Conservation (phyloP, 2,329 filamentous ascomycete species). For the Exutisphaerella laricina region DNA sequence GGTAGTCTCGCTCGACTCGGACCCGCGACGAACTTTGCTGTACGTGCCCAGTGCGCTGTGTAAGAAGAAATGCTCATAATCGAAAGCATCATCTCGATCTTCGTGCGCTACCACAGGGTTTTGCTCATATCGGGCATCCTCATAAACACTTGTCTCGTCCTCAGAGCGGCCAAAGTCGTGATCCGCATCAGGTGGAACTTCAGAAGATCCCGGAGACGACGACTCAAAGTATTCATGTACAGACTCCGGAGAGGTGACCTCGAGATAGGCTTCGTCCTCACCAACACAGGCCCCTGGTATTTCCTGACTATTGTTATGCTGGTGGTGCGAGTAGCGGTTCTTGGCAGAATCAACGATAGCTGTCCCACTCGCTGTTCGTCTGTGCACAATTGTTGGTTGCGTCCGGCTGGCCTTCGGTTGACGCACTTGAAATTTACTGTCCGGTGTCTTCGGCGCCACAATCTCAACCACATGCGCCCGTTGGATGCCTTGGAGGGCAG, state of each 20-base stretch:
- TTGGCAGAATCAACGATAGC: slow-evolving; percentile 22
- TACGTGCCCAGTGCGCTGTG: slow-evolving; percentile 85
- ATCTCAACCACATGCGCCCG: slow-evolving; percentile 15
- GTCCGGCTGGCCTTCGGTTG: slow-evolving; percentile 2
- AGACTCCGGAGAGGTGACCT: slow-evolving; percentile 12
- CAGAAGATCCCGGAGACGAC: slow-evolving; percentile 23
- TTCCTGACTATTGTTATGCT: slow-evolving; percentile 14
- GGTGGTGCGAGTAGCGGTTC: slow-evolving; percentile 26
- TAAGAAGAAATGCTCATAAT: slow-evolving; percentile 93
- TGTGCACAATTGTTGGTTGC: slow-evolving; percentile 14
- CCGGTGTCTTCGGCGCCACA: slow-evolving; percentile 8
- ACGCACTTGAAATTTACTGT: slow-evolving; percentile 14
- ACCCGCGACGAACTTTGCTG: slow-evolving; percentile 42
- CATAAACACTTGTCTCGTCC: slow-evolving; percentile 37
- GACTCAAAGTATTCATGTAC: slow-evolving; percentile 14
- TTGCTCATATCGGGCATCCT: slow-evolving; percentile 37
- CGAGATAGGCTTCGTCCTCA: slow-evolving; percentile 18
- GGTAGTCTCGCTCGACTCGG: slow-evolving; percentile 31
- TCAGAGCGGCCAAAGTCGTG: slow-evolving; percentile 21
- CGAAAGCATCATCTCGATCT: slow-evolving; percentile 89
- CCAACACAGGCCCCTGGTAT: slow-evolving; percentile 8
- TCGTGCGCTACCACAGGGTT: slow-evolving; percentile 58
- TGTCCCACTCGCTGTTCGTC: slow-evolving; percentile 25
- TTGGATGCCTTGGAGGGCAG: slow-evolving; percentile 7
- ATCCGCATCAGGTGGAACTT: slow-evolving; percentile 11